Conservation (phyloP, 129 eudicot genomes). For the Flaveria brownii region DNA sequence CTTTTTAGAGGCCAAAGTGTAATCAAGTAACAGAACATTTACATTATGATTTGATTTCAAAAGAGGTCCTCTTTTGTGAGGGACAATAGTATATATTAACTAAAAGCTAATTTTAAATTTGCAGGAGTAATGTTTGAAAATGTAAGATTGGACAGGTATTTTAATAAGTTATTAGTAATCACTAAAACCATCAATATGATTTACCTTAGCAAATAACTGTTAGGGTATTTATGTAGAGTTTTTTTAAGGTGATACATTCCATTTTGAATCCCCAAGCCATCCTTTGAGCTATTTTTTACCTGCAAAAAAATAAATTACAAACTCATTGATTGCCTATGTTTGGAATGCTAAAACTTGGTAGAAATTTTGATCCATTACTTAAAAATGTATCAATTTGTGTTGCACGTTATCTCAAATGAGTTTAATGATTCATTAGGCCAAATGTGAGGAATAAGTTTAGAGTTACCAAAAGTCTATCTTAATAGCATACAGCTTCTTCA, state of each 20-base stretch:
- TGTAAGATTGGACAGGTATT: not conserved
- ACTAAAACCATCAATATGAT: constrained; percentile 2
- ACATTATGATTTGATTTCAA: not conserved
- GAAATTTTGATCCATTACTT: not conserved
- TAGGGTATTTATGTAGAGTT: constrained; percentile 78
- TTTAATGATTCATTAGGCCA: not conserved
- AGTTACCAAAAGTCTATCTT: not conserved
- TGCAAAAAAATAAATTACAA: constrained; percentile 32
- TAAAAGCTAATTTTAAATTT: not conserved
- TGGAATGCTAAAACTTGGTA: constrained; percentile 17
- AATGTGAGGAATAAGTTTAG: not conserved
- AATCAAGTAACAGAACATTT: not conserved
- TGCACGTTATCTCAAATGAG: not conserved
- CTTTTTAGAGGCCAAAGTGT: not conserved
- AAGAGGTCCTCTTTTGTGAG: not conserved
- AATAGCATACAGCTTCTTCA: not conserved
- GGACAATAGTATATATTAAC: not conserved
- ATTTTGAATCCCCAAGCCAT: constrained; percentile 58
- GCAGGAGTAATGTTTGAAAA: not conserved
- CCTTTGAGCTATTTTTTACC: constrained; percentile 58
- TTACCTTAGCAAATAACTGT: constrained; percentile 66
- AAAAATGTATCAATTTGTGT: not conserved
- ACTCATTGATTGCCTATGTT: constrained; percentile 14
- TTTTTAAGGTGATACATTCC: constrained; percentile 75
- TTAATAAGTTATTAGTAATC: not conserved